Evolutionary conservation across 768 basidiomycete genomes (phyloP), one percentile per base, ranked within the genome.

Genomic region (Amanita fuliginea): DNA sequence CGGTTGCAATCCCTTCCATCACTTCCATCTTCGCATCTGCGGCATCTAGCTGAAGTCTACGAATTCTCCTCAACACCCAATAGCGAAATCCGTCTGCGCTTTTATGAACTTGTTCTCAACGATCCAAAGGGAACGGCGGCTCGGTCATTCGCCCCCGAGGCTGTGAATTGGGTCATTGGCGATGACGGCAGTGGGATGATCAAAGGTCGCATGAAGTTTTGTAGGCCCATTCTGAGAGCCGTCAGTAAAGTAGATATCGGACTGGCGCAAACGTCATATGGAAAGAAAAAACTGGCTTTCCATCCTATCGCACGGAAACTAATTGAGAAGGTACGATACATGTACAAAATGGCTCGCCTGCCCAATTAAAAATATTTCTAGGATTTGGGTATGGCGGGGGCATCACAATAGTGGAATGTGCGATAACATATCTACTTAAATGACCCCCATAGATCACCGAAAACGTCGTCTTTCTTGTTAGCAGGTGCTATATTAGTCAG

Each of bases 161-260:
- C 81, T 0, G 75, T 70, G 0, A 68, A 74, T 22, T 89, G 87
- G 86, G 76, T 88, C 18, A 74, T 80, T 11, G 86, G 82, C 2
- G 66, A 68, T 36, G 81, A 81, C 55, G 78, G 70, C 21, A 73
- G 72, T 21, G 80, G 76, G 0, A 65, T 76, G 22, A 67, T 90
- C 49, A 83, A 86, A 57, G 87, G 87, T 9, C 71, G 87, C 30
- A 89, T 89, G 86, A 89, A 90, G 60, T 88, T 88, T 67, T 89
- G 87, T 62, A 65, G 87, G 42, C 82, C 84, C 0, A 65, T 77
- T 4, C 80, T 89, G 59, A 65, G 76, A 32, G 76, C 68, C 0
- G 73, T 80, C 16, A 63, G 59, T 26, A 71, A 71, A 51, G 80
- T 81, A 18, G 68, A 89, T 57, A 57, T 60, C 42, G 57, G 58